phyloP scores from a whole-genome alignment of 306 rosid species.

The Hippophae tibetana region DNA sequence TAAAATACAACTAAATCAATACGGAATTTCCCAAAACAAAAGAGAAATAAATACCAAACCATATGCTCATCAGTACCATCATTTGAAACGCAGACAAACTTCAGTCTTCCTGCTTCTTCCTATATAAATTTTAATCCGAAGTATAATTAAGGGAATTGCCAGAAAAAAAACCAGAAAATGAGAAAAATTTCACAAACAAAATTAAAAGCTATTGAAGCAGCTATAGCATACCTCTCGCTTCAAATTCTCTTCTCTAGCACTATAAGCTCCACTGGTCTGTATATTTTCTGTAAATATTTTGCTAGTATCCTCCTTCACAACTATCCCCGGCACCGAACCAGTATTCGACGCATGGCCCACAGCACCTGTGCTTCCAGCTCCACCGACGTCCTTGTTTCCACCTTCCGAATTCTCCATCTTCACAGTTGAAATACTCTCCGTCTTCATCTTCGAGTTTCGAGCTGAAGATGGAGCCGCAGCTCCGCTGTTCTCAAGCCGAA shows the following conservation, averaged over 20 bases:
- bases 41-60: conserved; percentile 65
- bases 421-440: conserved; percentile 37
- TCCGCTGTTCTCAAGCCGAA: conserved; percentile 51
- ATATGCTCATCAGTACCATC: conserved; percentile 85
- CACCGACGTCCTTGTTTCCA: conserved; percentile 36
- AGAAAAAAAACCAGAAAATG: background rate
- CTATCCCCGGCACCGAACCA: conserved; percentile 48
- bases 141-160: background rate
- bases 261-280: conserved; percentile 92
- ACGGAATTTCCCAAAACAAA: conserved; percentile 3
- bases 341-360: conserved; percentile 21
- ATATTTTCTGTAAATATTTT: conserved; percentile 85
- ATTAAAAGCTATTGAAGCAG: background rate
- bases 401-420: conserved; percentile 61
- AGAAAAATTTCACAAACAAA: background rate
- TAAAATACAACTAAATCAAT: background rate
- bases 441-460: conserved; percentile 62
- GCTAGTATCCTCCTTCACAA: conserved; percentile 69
- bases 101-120: conserved; percentile 92
- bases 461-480: conserved; percentile 30
- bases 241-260: conserved; percentile 80
- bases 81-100: conserved; percentile 62
- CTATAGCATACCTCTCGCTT: conserved; percentile 52
- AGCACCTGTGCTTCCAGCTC: conserved; percentile 21
- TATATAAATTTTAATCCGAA: conserved; percentile 11